Evolutionary conservation across 768 basidiomycete genomes (phyloP).

Genomic region (Kondoa malvinella): DNA sequence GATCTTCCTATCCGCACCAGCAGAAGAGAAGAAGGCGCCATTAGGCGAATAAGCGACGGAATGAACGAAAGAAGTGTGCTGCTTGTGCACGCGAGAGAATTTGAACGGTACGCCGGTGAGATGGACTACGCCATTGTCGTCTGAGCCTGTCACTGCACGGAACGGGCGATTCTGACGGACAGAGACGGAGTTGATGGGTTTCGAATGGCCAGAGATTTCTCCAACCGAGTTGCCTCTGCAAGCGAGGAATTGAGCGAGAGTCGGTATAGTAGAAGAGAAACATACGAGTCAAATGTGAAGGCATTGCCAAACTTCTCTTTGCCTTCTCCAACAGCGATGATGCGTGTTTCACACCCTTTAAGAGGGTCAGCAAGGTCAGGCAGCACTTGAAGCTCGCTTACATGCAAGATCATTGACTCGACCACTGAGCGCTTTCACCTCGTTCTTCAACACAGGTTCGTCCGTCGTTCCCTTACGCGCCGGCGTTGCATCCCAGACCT

Average conservation of each 20-base stretch:
- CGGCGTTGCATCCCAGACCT: slow-evolving; percentile 39
- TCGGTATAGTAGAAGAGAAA: slow-evolving; percentile 1
- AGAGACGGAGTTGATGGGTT: slow-evolving; percentile 79
- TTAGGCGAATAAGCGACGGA: slow-evolving; percentile 67
- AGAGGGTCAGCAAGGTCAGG: no score
- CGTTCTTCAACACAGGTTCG: slow-evolving; percentile 63
- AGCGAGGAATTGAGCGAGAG: not conserved
- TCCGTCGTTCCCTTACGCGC: slow-evolving; percentile 83
- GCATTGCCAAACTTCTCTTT: slow-evolving; percentile 40
- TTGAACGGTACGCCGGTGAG: slow-evolving; percentile 78
- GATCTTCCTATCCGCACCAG: slow-evolving; percentile 65
- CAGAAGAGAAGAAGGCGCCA: slow-evolving; percentile 69
- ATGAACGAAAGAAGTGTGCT: slow-evolving; percentile 82
- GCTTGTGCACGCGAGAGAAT: slow-evolving; percentile 72
- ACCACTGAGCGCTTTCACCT: slow-evolving; percentile 39
- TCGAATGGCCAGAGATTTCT: slow-evolving; percentile 74
- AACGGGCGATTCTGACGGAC: slow-evolving; percentile 79
- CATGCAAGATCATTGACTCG: slow-evolving; percentile 76
- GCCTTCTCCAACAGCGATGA: slow-evolving; percentile 84
- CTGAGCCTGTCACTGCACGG: slow-evolving; percentile 71
- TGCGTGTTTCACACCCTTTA: slow-evolving; percentile 96
- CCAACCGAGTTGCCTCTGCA: slow-evolving; percentile 43
- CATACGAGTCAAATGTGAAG: not conserved
- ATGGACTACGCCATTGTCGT: slow-evolving; percentile 65
- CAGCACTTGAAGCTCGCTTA: no score